Base-by-base conservation (phyloP, 768 basidiomycete species). In the Boletus subparvulus region DNA sequence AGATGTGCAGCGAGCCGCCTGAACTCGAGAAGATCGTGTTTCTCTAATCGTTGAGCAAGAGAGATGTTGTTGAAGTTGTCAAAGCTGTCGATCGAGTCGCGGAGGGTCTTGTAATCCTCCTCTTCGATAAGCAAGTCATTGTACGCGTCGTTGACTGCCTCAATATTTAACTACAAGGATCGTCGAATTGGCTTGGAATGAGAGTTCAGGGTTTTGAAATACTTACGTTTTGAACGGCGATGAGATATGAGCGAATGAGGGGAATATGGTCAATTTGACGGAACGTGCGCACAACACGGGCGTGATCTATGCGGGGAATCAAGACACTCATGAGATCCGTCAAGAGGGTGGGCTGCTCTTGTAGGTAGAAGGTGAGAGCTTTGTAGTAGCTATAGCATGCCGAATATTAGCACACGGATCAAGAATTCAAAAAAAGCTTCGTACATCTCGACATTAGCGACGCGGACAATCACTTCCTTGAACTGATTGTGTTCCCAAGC, bases 401-500 rank as follows among this genome's bases (percentile, higher is more conserved):
- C 36, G 0, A 36, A 50, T 7, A 8, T 70, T 6, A 70, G 57
- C 24, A 19, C 2, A 48, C 12, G 24, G 7, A 6, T 33, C 19
- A 24, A 37, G 24, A 11, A 43, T 48, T 14, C 7, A 37, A 13
- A 28, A 40, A 28, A 37, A 6, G 49, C 2, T 26, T 63, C 85
- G 57, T 72, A 91, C 91, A 99, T 98, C 77, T 99, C 97, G 59
- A 98, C 84, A 67, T 99, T 99, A 47, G 97, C 96, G 21, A 90
- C 95, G 57, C 95, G 91, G 68, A 98, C 92, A 53, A 97, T 83
- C 55, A 97, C 88, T 64, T 98, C 97, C 81, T 98, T 98, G 87
- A 99, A 99, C 73, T 98, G 96, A 67, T 93, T 95, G 77, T 99
- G 97, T 55, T 99, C 97, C 95, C 95, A 99, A 47, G 94, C 94